Base-by-base conservation (phyloP, 352 stramenopile species). In the Globisporangium spinosum region DNA sequence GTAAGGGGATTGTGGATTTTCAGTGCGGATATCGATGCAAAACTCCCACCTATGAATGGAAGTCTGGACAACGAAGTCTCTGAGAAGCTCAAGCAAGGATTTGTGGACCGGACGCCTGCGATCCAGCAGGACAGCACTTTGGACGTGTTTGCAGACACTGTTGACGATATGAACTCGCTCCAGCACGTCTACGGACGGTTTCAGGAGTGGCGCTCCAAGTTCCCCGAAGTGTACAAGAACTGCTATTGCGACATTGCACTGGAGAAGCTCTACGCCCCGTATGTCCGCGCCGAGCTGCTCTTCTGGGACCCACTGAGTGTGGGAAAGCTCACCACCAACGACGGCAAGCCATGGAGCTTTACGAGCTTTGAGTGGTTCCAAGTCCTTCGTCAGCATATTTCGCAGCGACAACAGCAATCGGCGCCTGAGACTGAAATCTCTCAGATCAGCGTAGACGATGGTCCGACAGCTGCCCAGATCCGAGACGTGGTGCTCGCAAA, bases 121-220 rank as follows among this genome's bases (percentile, higher is more conserved):
- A 64, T 57, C 25, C 20, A 65, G 13, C 51, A 57, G 10, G 29
- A 51, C 22, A 58, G 8, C 40, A 49, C 65, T 10, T 10, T 71
- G 0, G 67, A 82, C 45, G 70, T 87, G 4, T 94, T 92, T 64
- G 79, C 70, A 10, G 83, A 93, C 68, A 77, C 77, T 6, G 77
- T 93, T 34, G 82, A 91, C 64, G 85, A 91, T 13, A 79, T 91
- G 47, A 90, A 75, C 62, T 88, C 82, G 40, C 62, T 94, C 25
- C 67, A 78, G 8, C 71, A 69, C n/a, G 85, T 92, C 2, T 85
- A 84, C 22, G 72, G 70, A 4, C 77, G 76, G 49, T 94, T 94
- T 25, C 77, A 89, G 27, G 80, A 90, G 56, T 94, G 85, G 85
- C 84, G 88, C 59, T 56, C 60, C 7, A 89, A 86, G 61, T 94